Percentiles rank a stretch among this genome's conserved stretches.
phyloP scores from a whole-genome alignment of 1,284 basidiomycete species.

The Heterobasidion occidentale region DNA sequence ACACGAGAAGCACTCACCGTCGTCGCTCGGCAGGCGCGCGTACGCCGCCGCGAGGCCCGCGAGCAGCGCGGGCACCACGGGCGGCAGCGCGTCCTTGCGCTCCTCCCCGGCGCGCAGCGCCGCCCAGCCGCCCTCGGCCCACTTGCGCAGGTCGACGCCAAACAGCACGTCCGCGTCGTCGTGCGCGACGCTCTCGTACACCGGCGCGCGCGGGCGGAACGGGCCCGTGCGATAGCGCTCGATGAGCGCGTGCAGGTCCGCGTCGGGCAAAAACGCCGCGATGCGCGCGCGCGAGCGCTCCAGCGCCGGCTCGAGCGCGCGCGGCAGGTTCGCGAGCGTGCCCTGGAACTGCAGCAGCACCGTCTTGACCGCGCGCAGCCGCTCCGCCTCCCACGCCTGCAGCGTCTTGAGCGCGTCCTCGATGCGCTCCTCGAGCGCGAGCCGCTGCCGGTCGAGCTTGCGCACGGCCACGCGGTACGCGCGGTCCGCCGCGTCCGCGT shows the following conservation, averaged over 20 bases:
- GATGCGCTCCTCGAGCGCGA: slow-evolving; percentile 77
- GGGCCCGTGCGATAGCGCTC: slow-evolving; percentile 87
- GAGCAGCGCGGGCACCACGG: slow-evolving; percentile 68
- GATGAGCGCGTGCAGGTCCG: slow-evolving; percentile 75
- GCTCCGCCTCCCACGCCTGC: slow-evolving; percentile 81
- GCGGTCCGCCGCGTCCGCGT: slow-evolving; percentile 74
- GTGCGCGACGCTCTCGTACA: slow-evolving; percentile 78
- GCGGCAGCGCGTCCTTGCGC: slow-evolving; percentile 62
- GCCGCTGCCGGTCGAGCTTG: slow-evolving; percentile 70
- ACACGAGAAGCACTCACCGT: slow-evolving; percentile 35
- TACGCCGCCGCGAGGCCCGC: slow-evolving; percentile 62
- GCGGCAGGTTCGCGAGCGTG: slow-evolving; percentile 63
- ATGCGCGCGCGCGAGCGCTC: slow-evolving; percentile 70
- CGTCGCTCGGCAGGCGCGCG: slow-evolving; percentile 50
- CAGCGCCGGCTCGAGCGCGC: slow-evolving; percentile 52
- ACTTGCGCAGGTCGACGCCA: slow-evolving; percentile 81
- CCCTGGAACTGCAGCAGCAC: slow-evolving; percentile 81
- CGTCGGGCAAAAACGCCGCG: slow-evolving; percentile 79
- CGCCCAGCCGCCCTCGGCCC: slow-evolving; percentile 72
- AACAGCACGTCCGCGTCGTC: slow-evolving; percentile 81
- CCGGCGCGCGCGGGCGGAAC: slow-evolving; percentile 75
- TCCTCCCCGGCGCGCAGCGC: slow-evolving; percentile 41
- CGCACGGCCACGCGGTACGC: slow-evolving; percentile 70
- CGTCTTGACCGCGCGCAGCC: slow-evolving; percentile 77
- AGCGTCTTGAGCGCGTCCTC: slow-evolving; percentile 75